Percentiles rank a stretch among this genome's conserved stretches.
Conservation (phyloP, 805 yeast species). For the Nakazawaea pomicola region DNA sequence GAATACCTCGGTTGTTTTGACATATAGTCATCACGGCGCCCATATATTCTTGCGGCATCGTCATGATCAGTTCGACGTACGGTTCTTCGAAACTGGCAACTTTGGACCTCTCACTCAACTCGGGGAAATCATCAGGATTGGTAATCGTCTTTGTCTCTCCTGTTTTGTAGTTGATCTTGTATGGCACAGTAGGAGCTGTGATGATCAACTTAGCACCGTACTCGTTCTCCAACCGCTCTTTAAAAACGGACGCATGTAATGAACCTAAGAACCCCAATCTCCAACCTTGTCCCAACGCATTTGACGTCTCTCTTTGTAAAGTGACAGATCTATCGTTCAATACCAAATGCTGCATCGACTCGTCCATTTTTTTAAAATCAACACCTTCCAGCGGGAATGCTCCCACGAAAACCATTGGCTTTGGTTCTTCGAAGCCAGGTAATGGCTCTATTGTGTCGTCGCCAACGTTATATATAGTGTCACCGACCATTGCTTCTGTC, state of each 20-base stretch:
- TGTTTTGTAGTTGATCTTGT: conserved; percentile 62
- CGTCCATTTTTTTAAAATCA: conserved; percentile 85
- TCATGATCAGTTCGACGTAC: conserved; percentile 82
- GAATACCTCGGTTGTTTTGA: conserved; percentile 78
- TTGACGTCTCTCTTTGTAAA: conserved; percentile 83
- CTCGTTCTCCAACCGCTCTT: conserved; percentile 86
- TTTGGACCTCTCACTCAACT: conserved; percentile 35
- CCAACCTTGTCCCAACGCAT: conserved; percentile 97
- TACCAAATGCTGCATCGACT: conserved; percentile 81
- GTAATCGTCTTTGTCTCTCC: conserved; percentile 65
- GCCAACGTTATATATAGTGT: conserved; percentile 69
- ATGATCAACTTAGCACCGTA: conserved; percentile 89
- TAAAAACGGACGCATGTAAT: conserved; percentile 90
- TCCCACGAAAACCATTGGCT: conserved; percentile 98
- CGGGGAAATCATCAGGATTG: conserved; percentile 93
- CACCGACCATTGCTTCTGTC: conserved; percentile 85
- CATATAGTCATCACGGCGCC: conserved; percentile 86
- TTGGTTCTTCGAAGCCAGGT: conserved; percentile 94
- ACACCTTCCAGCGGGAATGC: conserved; percentile 96
- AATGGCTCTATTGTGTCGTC: conserved; percentile 60
- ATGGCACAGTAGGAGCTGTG: conserved; percentile 96
- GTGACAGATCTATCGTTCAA: conserved; percentile 91
- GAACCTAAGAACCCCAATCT: conserved; percentile 93
- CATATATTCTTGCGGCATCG: conserved; percentile 83
- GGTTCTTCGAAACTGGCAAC: conserved; percentile 70